These are phyloP conservation scores for Kondoa subrosea DNA, from an alignment of 768 basidiomycete species.

Conservation along the genomic window DNA sequence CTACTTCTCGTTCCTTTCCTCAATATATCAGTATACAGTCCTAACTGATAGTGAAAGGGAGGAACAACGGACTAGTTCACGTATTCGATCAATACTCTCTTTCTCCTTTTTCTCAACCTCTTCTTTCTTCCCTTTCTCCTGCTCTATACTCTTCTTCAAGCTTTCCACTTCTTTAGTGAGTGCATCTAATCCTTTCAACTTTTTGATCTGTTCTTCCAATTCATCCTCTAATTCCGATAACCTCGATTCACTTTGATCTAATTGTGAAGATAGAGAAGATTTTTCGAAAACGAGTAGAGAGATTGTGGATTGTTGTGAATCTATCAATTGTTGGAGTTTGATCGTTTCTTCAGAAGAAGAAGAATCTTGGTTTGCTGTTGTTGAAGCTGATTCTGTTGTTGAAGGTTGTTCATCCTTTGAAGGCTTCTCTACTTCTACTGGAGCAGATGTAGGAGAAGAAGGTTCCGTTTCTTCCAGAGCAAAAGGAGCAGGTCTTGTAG, in stretches of 20 bases:
- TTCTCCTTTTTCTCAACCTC: constrained; percentile 7
- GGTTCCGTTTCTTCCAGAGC: too few relatives aligned
- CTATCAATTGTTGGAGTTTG: constrained; percentile 6
- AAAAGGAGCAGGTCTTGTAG: too few relatives aligned
- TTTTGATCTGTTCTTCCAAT: neutral
- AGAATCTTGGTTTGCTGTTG: neutral
- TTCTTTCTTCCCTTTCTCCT: constrained; percentile 1
- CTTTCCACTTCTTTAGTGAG: neutral
- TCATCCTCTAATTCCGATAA: constrained; percentile 4
- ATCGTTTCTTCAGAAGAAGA: too few relatives aligned
- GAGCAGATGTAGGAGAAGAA: neutral
- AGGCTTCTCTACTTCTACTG: neutral
- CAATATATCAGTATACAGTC: neutral
- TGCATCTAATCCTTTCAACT: neutral
- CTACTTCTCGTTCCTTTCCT: constrained; percentile 5
- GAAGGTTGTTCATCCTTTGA: neutral
- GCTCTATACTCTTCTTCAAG: constrained; percentile 2
- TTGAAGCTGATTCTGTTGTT: neutral
- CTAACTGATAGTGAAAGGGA: neutral
- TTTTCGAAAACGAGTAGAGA: constrained; percentile 14
- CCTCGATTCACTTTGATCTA: neutral
- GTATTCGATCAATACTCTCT: neutral
- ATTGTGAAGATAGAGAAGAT: constrained; percentile 5
- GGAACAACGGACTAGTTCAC: constrained; percentile 4
- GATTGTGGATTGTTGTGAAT: constrained; percentile 14